Conservation (phyloP, 2,329 filamentous ascomycete genomes). For the Tricladium varicosporioides region DNA sequence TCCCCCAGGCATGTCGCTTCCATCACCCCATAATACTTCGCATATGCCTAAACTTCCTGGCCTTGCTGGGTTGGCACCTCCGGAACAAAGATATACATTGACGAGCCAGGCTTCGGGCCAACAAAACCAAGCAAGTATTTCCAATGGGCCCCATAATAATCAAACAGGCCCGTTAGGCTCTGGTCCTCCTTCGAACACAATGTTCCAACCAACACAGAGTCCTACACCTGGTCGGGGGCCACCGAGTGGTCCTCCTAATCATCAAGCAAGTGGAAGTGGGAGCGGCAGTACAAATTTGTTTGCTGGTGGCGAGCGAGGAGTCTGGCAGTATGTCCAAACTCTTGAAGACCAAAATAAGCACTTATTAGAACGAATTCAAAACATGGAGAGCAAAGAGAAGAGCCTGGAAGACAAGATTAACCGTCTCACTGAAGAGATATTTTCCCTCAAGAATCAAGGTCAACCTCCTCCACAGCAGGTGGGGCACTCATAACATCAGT, state of each 20-base stretch:
- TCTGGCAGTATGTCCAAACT: slow-evolving; percentile 71
- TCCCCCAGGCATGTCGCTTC: slow-evolving; percentile 31
- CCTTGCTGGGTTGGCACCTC: slow-evolving; percentile 32
- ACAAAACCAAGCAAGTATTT: slow-evolving; percentile 20
- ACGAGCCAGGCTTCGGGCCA: slow-evolving; percentile 29
- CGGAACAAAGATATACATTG: slow-evolving; percentile 34
- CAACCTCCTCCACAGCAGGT: slow-evolving; percentile 19
- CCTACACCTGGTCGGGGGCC: slow-evolving; percentile 36
- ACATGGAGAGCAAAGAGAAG: slow-evolving; percentile 36
- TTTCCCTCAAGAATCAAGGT: slow-evolving; percentile 27
- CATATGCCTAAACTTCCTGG: slow-evolving; percentile 34
- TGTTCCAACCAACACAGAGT: slow-evolving; percentile 46
- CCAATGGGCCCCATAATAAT: slow-evolving; percentile 7
- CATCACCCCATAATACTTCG: slow-evolving; percentile 28
- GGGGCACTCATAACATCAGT: slow-evolving; percentile 25
- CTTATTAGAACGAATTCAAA: slow-evolving; percentile 43
- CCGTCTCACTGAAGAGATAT: slow-evolving; percentile 30
- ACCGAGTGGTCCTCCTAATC: slow-evolving; percentile 34
- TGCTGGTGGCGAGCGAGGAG: slow-evolving; percentile 55
- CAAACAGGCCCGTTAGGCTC: slow-evolving; percentile 24
- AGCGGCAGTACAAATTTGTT: slow-evolving; percentile 68
- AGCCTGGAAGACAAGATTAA: slow-evolving; percentile 28
- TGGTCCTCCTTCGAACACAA: slow-evolving; percentile 27
- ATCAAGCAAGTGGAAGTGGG: slow-evolving; percentile 53
- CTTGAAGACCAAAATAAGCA: slow-evolving; percentile 60